Conservation (phyloP, 495 filamentous ascomycete genomes). For the Monascus purpureus region DNA sequence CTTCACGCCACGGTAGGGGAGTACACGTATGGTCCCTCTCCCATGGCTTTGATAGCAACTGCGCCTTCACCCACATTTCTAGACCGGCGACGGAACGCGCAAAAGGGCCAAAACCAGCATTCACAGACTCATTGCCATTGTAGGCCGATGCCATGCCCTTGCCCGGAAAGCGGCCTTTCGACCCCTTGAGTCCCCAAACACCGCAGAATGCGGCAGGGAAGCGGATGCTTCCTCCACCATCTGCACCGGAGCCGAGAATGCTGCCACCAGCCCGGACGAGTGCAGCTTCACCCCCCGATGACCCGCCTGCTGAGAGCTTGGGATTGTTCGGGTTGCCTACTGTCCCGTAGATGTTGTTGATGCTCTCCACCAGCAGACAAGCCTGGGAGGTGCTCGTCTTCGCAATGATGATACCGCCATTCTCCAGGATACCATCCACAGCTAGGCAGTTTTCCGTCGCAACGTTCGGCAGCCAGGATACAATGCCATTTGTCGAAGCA, state of each 20-base stretch:
- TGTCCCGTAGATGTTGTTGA: slow-evolving; percentile 33
- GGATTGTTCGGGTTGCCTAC: slow-evolving; percentile 35
- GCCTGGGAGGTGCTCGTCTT: slow-evolving; percentile 38
- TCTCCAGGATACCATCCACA: not conserved
- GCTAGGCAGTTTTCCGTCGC: not conserved
- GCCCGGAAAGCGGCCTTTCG: too few relatives aligned
- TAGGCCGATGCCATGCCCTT: too few relatives aligned
- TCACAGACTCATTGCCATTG: too few relatives aligned
- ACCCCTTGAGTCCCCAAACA: too few relatives aligned
- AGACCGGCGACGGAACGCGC: too few relatives aligned
- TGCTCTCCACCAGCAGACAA: slow-evolving; percentile 8
- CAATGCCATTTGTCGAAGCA: slow-evolving; percentile 13
- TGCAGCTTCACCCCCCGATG: slow-evolving; percentile 40
- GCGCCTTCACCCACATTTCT: too few relatives aligned
- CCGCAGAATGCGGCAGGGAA: slow-evolving; percentile 38
- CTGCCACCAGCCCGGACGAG: slow-evolving; percentile 36
- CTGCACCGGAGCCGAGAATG: slow-evolving; percentile 43
- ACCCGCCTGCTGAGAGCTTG: slow-evolving; percentile 42
- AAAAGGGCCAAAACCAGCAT: too few relatives aligned
- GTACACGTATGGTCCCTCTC: too few relatives aligned
- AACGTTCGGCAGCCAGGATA: not conserved
- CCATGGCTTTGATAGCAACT: too few relatives aligned
- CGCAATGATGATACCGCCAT: slow-evolving; percentile 33
- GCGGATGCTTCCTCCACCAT: slow-evolving; percentile 48
- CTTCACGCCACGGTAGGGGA: too few relatives aligned